Conservation (phyloP, 148 eudicot species). For the Vaccinium corymbosum region DNA sequence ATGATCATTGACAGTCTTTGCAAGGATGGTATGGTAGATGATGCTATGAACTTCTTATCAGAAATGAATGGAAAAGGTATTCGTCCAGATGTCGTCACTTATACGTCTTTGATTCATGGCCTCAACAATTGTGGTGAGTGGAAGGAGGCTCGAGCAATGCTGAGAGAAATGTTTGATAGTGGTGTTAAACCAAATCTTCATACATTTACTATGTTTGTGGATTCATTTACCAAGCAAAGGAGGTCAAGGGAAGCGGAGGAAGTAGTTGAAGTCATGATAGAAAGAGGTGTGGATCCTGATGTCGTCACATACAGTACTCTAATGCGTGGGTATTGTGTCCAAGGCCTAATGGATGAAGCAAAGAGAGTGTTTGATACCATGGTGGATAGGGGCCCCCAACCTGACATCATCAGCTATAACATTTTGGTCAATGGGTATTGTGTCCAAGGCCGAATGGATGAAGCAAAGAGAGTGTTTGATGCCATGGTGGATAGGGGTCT, state of each 20-base stretch:
- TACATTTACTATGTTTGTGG: conserved; percentile 2
- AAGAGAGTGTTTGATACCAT: not conserved
- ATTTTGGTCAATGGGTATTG: no score
- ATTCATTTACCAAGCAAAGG: conserved; percentile 9
- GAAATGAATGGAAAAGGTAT: conserved; percentile 14
- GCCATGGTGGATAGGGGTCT: no score
- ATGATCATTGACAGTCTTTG: conserved; percentile 13
- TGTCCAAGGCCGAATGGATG: no score
- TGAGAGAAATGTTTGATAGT: conserved; percentile 5
- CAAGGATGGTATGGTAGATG: conserved; percentile 11
- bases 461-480: no score
- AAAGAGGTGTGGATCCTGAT: conserved; percentile 7
- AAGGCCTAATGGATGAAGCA: not conserved
- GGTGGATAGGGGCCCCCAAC: not conserved
- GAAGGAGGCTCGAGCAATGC: not conserved
- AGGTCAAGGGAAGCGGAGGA: not conserved
- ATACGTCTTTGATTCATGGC: conserved; percentile 11
- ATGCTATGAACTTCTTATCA: conserved; percentile 1
- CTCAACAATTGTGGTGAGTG: not conserved
- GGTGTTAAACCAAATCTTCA: not conserved
- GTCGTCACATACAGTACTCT: not conserved
- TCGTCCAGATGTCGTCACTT: conserved; percentile 9
- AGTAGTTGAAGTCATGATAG: not conserved
- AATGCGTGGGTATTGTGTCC: conserved; percentile 14
- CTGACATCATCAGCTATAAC: not conserved